Conservation (phyloP, 202 grass and related monocot species). For the Alloteropsis angusta region DNA sequence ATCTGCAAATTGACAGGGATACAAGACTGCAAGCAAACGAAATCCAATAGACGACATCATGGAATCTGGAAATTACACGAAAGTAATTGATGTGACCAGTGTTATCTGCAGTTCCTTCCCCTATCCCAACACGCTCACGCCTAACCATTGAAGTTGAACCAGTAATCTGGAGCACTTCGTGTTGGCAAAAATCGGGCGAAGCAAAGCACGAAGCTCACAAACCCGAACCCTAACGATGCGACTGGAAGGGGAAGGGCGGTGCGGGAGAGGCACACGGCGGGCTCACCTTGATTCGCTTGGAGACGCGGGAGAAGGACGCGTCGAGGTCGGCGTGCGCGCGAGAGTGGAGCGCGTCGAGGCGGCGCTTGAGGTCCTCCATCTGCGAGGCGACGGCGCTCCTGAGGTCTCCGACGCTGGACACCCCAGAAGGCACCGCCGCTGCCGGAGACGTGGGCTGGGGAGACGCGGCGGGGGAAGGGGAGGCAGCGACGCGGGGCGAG, state of each 20-base stretch:
- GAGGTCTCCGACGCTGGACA: slow-evolving; percentile 47
- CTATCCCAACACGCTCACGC: not conserved
- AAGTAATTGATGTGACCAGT: not conserved
- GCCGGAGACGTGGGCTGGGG: not conserved
- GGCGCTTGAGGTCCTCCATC: slow-evolving; percentile 52
- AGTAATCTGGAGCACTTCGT: not conserved
- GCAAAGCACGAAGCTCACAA: not conserved
- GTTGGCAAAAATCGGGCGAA: not conserved
- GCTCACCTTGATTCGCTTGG: slow-evolving; percentile 72
- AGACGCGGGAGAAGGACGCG: slow-evolving; percentile 41
- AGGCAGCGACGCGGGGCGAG: not conserved
- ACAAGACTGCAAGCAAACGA: not conserved
- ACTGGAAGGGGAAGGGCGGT: not conserved
- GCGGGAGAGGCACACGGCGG: not conserved
- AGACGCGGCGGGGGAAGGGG: not conserved
- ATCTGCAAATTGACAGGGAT: not conserved
- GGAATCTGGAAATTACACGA: not conserved
- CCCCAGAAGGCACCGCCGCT: not conserved
- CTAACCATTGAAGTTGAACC: not conserved
- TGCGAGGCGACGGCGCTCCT: slow-evolving; percentile 39
- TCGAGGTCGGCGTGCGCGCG: slow-evolving; percentile 49
- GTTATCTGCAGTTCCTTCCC: not conserved
- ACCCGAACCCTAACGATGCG: not conserved
- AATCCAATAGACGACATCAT: not conserved
- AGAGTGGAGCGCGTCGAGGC: slow-evolving; percentile 51